These are phyloP conservation scores for Amauroascus niger DNA, from an alignment of 2,329 filamentous ascomycete genomes.

Conservation along the genomic window DNA sequence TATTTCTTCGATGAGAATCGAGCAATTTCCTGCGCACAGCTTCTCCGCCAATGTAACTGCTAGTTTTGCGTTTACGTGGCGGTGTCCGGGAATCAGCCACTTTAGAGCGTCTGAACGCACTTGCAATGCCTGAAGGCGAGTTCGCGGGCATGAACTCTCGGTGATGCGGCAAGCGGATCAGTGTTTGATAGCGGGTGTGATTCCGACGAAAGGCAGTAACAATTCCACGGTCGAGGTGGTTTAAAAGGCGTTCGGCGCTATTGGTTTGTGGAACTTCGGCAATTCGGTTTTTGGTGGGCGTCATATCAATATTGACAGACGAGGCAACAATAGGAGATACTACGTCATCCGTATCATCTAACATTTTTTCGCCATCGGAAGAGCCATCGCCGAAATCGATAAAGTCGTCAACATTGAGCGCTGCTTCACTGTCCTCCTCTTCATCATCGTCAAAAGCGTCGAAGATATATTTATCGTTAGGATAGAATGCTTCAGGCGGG, in stretches of 20 bases:
- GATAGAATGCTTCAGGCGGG: slow-evolving; percentile 66
- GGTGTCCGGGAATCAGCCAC: slow-evolving; percentile 34
- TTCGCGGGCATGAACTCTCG: slow-evolving; percentile 39
- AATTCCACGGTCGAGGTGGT: slow-evolving; percentile 58
- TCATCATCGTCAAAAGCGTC: slow-evolving; percentile 53
- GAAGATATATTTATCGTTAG: slow-evolving; percentile 46
- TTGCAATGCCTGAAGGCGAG: slow-evolving; percentile 35
- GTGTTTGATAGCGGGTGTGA: slow-evolving; percentile 42
- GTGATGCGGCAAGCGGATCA: slow-evolving; percentile 41
- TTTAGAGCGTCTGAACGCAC: slow-evolving; percentile 36
- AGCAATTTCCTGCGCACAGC: slow-evolving; percentile 38
- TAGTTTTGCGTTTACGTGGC: slow-evolving; percentile 33
- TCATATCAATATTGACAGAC: slow-evolving; percentile 28
- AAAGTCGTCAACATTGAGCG: slow-evolving; percentile 60
- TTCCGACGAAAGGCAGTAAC: slow-evolving; percentile 68
- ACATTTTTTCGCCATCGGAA: slow-evolving; percentile 45
- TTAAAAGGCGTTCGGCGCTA: slow-evolving; percentile 46
- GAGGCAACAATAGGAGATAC: slow-evolving; percentile 40
- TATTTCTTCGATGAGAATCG: slow-evolving; percentile 34
- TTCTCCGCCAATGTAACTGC: slow-evolving; percentile 31
- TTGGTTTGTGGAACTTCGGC: slow-evolving; percentile 20
- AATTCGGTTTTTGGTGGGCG: slow-evolving; percentile 30
- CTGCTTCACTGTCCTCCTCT: slow-evolving; percentile 54
- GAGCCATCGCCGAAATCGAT: slow-evolving; percentile 55
- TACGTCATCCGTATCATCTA: slow-evolving; percentile 38